phyloP scores from a whole-genome alignment of 768 basidiomycete genomes.

The Lanmaoa rubissima region DNA sequence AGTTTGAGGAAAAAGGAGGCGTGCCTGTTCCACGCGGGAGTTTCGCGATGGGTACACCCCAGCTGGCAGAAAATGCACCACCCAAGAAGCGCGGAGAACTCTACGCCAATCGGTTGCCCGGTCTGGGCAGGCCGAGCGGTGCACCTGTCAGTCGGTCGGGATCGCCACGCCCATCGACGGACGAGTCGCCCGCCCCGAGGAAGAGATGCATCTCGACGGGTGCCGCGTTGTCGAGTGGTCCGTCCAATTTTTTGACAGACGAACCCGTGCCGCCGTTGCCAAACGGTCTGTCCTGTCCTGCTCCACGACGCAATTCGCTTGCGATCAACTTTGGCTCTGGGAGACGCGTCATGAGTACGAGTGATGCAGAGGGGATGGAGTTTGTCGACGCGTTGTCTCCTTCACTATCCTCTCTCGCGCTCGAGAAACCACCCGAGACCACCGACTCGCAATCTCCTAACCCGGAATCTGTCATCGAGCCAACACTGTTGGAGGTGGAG shows the following conservation, averaged over 20 bases:
- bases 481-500: conserved; percentile 1
- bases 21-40: conserved; percentile 73
- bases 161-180: conserved; percentile 15
- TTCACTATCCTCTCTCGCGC: neutral
- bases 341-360: conserved; percentile 21
- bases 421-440: conserved; percentile 12
- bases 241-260: conserved; percentile 12
- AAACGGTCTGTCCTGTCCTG: neutral
- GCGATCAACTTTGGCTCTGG: conserved; percentile 23
- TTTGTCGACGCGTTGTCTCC: conserved; percentile 4
- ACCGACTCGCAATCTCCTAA: neutral
- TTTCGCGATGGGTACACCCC: conserved; percentile 67
- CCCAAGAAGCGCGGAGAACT: conserved; percentile 60
- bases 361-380: conserved; percentile 5
- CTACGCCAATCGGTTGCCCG: conserved; percentile 68
- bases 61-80: conserved; percentile 44
- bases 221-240: conserved; percentile 12
- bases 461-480: neutral
- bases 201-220: conserved; percentile 33
- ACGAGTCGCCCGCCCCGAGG: conserved; percentile 21
- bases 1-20: conserved; percentile 76
- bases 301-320: conserved; percentile 31
- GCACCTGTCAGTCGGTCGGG: conserved; percentile 16
- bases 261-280: conserved; percentile 30
- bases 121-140: conserved; percentile 26